phyloP scores from a whole-genome alignment of 1,139 yeast genomes.

The Magnusiomyces sp. region DNA sequence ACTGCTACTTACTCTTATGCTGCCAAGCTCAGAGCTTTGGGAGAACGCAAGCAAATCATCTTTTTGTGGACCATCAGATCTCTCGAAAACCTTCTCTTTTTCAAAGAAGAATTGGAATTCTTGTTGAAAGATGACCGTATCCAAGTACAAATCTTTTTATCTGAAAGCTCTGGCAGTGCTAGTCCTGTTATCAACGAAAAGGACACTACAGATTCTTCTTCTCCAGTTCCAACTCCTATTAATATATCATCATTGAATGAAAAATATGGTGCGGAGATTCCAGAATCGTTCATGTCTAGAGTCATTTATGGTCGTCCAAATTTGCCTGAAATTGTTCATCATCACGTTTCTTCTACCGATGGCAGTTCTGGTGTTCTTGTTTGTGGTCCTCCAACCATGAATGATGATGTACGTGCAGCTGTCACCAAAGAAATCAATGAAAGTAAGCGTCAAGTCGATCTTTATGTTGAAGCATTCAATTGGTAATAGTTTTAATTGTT shows the following conservation, averaged over 20 bases:
- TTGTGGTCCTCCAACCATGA: slow-evolving; percentile 38
- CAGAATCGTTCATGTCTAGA: neutral
- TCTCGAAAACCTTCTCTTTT: slow-evolving; percentile 41
- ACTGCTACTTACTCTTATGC: slow-evolving; percentile 39
- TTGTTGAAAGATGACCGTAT: slow-evolving; percentile 28
- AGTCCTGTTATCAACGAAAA: too few species aligned
- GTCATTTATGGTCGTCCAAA: slow-evolving; percentile 29
- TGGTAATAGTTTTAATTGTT: slow-evolving; percentile 24
- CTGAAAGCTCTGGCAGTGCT: neutral
- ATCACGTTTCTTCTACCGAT: slow-evolving; percentile 26
- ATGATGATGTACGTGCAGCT: slow-evolving; percentile 32
- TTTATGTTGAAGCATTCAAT: slow-evolving; percentile 32
- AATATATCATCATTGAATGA: neutral
- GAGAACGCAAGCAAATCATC: slow-evolving; percentile 30
- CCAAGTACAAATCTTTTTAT: slow-evolving; percentile 32
- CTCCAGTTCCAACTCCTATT: neutral
- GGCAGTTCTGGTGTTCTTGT: slow-evolving; percentile 15
- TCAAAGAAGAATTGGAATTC: slow-evolving; percentile 39
- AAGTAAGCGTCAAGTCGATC: slow-evolving; percentile 25
- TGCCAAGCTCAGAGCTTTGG: slow-evolving; percentile 15
- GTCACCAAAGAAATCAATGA: slow-evolving; percentile 23
- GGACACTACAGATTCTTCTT: neutral
- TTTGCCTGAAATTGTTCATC: slow-evolving; percentile 26
- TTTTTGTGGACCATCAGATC: slow-evolving; percentile 49
- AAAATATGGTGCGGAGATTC: neutral